Evolutionary conservation across 192 early-diverging fungal genomes (phyloP).

Genomic region (Linnemannia exigua): DNA sequence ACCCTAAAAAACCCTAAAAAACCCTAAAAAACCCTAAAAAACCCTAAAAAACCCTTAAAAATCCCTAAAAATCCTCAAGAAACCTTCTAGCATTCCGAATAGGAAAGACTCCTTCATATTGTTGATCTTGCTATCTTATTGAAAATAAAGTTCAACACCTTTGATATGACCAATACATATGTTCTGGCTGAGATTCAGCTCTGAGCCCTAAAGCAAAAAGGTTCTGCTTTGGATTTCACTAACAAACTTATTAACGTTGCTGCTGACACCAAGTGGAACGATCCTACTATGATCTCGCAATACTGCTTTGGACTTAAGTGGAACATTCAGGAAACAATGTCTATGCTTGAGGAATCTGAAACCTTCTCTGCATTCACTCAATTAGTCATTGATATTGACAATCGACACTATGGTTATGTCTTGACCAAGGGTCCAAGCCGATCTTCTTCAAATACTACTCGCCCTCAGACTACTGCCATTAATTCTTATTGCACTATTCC

Average conservation of each 20-base stretch:
- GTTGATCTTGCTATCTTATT: too few relatives aligned
- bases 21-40: too few relatives aligned
- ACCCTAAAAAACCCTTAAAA: too few relatives aligned
- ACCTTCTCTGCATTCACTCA: background rate
- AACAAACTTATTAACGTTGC: background rate
- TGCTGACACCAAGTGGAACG: background rate
- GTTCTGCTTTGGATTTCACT: background rate
- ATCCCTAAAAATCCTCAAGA: too few relatives aligned
- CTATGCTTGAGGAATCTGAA: background rate
- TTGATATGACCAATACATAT: conserved; percentile 4
- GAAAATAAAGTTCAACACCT: too few relatives aligned
- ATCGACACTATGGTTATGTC: too few relatives aligned
- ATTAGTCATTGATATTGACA: too few relatives aligned
- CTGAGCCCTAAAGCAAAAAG: background rate
- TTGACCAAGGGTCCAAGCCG: background rate
- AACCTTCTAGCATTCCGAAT: too few relatives aligned
- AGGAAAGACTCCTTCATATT: too few relatives aligned
- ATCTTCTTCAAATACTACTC: background rate
- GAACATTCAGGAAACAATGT: background rate
- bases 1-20: too few relatives aligned
- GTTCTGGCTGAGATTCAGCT: background rate
- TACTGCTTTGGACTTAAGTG: background rate
- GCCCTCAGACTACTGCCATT: background rate
- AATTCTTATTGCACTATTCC: background rate
- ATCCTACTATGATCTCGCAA: background rate